Base-by-base conservation (phyloP, 108 stramenopile species). In the Epithemia pelagica region DNA sequence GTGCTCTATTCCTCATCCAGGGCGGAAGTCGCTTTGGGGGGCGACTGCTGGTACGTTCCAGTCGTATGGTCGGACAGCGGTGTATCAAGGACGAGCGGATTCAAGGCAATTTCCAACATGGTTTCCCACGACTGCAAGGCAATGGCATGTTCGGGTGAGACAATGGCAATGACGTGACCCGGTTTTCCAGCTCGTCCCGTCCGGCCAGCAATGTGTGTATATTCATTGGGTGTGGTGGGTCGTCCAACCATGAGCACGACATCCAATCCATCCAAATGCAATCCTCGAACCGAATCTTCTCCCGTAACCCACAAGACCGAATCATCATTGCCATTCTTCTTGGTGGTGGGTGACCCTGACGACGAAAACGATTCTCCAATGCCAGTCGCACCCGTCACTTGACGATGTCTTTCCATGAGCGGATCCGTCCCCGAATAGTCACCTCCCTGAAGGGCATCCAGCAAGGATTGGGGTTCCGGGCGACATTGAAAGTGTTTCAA, bases 121-220 rank as follows among this genome's bases (percentile, higher is more conserved):
- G 72, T 82, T 61, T 78, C 82, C 94, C 94, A 95, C 30, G 74
- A 79, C 32, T 72, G 55, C 32, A 95, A 63, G 0, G 82, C 78
- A 8, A 79, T 74, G 25, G 86, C 76, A 29, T 92, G 74, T 60
- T 84, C 78, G 28, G 78, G 71, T 58, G 84, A 82, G n/a, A 95
- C 67, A 22, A 95, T 76, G 71, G 74, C 88, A 30, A 92, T 67
- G 23, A 95, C 94, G 23, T 73, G 85, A 0, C 94, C 94, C 10
- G 58, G 30, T 61, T 70, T 64, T 25, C 94, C 94, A 23, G 89
- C 90, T 54, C 97, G 79, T 60, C 97, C 97, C 23, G 94, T 94
- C 29, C 97, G 70, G 1, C 97, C 97, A 23, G 97, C 96, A 72
- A 98, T 92, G 70, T 98, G 97, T 0, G 87, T 87, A 78, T 98